Evolutionary conservation across 2,329 filamentous ascomycete genomes (phyloP).

Genomic region (Periconia sp.): DNA sequence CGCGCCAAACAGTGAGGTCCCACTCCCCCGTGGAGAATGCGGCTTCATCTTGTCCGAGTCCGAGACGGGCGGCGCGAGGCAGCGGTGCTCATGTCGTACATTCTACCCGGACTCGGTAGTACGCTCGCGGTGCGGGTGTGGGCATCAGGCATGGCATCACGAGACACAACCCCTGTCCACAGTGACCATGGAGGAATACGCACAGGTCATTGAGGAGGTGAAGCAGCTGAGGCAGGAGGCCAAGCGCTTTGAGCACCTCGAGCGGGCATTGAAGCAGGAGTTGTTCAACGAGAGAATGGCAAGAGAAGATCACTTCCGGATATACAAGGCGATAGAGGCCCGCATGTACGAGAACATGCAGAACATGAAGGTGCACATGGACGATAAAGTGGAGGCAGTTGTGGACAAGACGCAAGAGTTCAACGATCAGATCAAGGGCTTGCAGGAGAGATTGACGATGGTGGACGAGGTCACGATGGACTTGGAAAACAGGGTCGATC

Average conservation of each 20-base stretch:
- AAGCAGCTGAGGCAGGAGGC: conserved; percentile 42
- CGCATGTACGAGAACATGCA: conserved; percentile 48
- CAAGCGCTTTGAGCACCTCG: conserved; percentile 38
- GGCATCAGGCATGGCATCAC: conserved; percentile 56
- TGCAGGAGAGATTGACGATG: conserved; percentile 44
- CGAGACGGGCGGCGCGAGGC: conserved; percentile 28
- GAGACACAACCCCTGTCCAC: conserved; percentile 41
- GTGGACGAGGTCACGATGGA: conserved; percentile 50
- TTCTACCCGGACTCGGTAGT: conserved; percentile 48
- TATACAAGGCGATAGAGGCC: conserved; percentile 40
- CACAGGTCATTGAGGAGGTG: conserved; percentile 44
- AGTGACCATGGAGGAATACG: conserved; percentile 45
- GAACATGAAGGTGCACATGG: conserved; percentile 45
- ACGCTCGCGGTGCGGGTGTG: conserved; percentile 53
- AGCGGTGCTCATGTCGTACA: conserved; percentile 53
- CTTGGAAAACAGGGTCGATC: conserved; percentile 45
- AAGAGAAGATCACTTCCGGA: conserved; percentile 41
- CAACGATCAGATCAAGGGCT: conserved; percentile 43
- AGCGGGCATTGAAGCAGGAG: conserved; percentile 46
- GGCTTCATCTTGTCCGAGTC: conserved; percentile 39
- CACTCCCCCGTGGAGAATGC: conserved; percentile 48
- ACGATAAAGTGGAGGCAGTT: conserved; percentile 49
- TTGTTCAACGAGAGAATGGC: conserved; percentile 41
- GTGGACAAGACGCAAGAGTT: conserved; percentile 47
- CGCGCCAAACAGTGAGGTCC: conserved; percentile 31